These are phyloP conservation scores for Yamadazyma triangularis DNA, from an alignment of 1,139 yeast species.

Conservation along the genomic window DNA sequence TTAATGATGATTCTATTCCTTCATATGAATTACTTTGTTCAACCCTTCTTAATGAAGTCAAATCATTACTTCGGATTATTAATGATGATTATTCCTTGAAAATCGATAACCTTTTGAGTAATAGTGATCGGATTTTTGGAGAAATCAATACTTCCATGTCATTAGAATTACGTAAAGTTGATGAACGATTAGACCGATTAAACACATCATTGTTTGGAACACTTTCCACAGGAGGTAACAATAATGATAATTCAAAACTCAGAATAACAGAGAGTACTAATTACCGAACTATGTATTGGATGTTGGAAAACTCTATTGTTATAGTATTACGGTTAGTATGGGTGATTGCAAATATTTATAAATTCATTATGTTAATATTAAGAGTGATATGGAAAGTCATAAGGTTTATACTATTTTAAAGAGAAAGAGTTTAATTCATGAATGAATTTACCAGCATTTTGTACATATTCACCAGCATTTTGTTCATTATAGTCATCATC, in stretches of 20 bases:
- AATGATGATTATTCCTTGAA: constrained; percentile 44
- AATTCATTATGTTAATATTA: constrained; percentile 31
- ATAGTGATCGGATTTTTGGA: constrained; percentile 73
- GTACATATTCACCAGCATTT: constrained; percentile 4
- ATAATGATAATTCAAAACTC: constrained; percentile 21
- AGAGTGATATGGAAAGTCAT: constrained; percentile 34
- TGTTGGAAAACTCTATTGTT: constrained; percentile 50
- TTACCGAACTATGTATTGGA: constrained; percentile 32
- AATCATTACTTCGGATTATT: constrained; percentile 33
- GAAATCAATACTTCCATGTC: constrained; percentile 81
- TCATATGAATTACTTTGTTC: constrained; percentile 30
- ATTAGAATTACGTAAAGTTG: constrained; percentile 64
- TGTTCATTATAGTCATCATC: constrained; percentile 17
- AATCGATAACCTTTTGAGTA: constrained; percentile 62
- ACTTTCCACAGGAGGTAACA: constrained; percentile 23
- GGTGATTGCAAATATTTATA: constrained; percentile 60
- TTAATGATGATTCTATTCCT: constrained; percentile 35
- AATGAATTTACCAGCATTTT: constrained; percentile 1
- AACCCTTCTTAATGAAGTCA: constrained; percentile 32
- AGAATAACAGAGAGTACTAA: constrained; percentile 7
- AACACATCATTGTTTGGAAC: constrained; percentile 31
- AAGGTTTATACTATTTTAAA: constrained; percentile 21
- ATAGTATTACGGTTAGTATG: constrained; percentile 62
- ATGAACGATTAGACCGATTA: constrained; percentile 61
- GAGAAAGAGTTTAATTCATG: no score